Base-by-base conservation (phyloP, 2,329 filamentous ascomycete species). In the Fusarium decemcellulare region DNA sequence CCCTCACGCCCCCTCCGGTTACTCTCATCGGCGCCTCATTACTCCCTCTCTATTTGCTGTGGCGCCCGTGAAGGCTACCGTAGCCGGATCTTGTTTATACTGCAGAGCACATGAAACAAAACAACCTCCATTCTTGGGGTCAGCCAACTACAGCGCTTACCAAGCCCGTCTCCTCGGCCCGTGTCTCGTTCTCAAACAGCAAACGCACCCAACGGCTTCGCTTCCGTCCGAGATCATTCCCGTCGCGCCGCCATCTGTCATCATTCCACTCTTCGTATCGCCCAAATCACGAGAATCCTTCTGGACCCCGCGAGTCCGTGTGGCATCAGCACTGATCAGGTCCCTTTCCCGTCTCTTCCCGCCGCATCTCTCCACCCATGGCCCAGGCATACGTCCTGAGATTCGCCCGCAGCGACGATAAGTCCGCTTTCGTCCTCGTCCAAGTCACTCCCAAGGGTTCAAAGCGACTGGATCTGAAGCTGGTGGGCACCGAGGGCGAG, bases 401-500 rank as follows among this genome's bases (percentile, higher is more conserved):
- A 65, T 82, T 93, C 68, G 82, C 85, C 62, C 85, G 90, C 70
- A 86, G 85, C 43, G 86, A 87, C 61, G 80, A 81, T 60, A 81
- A 85, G 47, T 81, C 83, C 48, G 79, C 82, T 15, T 89, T 86
- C 68, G 84, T 93, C 32, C 83, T 94, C 23, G 75, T 92, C 16
- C 85, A 92, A 72, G 86, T 90, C 60, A 82, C 83, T 3, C 80
- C 86, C 23, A 84, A 78, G 59, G 82, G 81, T 39, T 80, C 82
- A 37, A 84, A 83, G 61, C 84, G 85, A 2, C 81, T 94, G 32
- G 90, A 93, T 77, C 78, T 93, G 48, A 90, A 89, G 75, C 78
- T 94, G 32, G 83, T 91, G 36, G 92, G 87, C 36, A 93, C 91
- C 32, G 92, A 94, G 73, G 88, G 89, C 58, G 85, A 87, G 59